Percentiles rank a stretch among this genome's conserved stretches.
Conservation (phyloP, 176 grass and related monocot species). For the Stipa capillata region DNA sequence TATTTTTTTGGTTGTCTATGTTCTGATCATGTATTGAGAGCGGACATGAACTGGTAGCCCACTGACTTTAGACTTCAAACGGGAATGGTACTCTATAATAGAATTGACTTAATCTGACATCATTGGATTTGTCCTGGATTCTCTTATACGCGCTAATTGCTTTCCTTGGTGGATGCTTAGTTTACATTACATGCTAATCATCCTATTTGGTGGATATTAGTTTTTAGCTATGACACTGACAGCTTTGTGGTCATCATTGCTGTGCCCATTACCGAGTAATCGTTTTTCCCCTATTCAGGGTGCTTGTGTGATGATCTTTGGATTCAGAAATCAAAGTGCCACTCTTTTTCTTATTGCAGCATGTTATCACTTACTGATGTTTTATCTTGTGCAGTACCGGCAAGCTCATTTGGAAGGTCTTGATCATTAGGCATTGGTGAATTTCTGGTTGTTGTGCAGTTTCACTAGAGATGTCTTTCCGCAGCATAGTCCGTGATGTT, state of each 20-base stretch:
- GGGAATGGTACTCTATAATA: conserved; percentile 1
- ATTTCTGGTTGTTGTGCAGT: not conserved
- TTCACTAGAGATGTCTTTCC: conserved; percentile 48
- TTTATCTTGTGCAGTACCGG: conserved; percentile 23
- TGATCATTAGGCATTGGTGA: not conserved
- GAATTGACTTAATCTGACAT: conserved; percentile 19
- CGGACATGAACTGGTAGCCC: conserved; percentile 8
- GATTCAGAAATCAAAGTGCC: not conserved
- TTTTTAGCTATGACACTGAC: not conserved
- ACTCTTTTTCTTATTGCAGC: not conserved
- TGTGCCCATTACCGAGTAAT: not conserved
- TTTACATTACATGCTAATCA: not conserved
- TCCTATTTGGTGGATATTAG: not conserved
- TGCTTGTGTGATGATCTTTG: not conserved
- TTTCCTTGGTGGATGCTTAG: conserved; percentile 1
- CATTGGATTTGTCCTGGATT: conserved; percentile 4
- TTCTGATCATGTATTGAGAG: conserved; percentile 20
- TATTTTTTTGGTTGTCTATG: conserved; percentile 5
- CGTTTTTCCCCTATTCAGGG: not conserved
- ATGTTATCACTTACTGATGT: conserved; percentile 2
- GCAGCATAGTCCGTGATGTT: conserved; percentile 68
- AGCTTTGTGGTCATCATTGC: not conserved
- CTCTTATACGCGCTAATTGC: not conserved
- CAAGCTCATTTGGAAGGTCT: conserved; percentile 6
- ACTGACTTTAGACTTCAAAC: conserved; percentile 22